Conservation (phyloP, 176 grass and related monocot genomes). For the Bothriochloa decipiens region DNA sequence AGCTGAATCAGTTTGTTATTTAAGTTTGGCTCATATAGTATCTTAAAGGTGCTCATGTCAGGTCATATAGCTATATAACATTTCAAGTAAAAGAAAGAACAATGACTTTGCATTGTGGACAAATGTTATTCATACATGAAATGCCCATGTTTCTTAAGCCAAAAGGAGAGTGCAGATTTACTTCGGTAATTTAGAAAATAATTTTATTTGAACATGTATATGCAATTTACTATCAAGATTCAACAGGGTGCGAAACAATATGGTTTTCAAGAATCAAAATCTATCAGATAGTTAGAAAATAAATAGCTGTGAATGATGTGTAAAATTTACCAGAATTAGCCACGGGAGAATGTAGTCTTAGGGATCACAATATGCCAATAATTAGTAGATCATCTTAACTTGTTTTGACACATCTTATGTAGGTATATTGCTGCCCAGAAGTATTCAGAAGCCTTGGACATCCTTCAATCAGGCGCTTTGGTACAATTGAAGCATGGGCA, state of each 20-base stretch:
- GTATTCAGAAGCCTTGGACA: conserved; percentile 85
- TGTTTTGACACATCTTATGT: conserved; percentile 32
- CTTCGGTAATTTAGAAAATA: background rate
- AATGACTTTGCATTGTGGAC: background rate
- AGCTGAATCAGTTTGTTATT: background rate
- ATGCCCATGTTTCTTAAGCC: background rate
- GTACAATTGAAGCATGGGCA: conserved; percentile 89
- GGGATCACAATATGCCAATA: conserved; percentile 8
- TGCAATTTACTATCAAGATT: background rate
- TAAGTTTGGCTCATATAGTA: background rate
- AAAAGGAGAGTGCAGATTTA: background rate
- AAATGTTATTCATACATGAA: background rate
- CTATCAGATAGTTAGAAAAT: background rate
- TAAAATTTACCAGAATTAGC: background rate
- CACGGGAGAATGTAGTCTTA: background rate
- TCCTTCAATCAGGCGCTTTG: conserved; percentile 81
- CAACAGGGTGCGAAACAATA: background rate
- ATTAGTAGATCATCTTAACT: conserved; percentile 31
- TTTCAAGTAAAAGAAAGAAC: conserved; percentile 2
- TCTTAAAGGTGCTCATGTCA: background rate
- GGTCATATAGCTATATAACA: background rate
- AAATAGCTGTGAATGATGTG: background rate
- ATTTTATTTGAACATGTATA: background rate
- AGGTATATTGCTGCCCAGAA: conserved; percentile 82
- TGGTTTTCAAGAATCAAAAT: background rate